These are phyloP conservation scores for Lomentospora prolificans DNA, from an alignment of 2,329 filamentous ascomycete species.

Conservation along the genomic window DNA sequence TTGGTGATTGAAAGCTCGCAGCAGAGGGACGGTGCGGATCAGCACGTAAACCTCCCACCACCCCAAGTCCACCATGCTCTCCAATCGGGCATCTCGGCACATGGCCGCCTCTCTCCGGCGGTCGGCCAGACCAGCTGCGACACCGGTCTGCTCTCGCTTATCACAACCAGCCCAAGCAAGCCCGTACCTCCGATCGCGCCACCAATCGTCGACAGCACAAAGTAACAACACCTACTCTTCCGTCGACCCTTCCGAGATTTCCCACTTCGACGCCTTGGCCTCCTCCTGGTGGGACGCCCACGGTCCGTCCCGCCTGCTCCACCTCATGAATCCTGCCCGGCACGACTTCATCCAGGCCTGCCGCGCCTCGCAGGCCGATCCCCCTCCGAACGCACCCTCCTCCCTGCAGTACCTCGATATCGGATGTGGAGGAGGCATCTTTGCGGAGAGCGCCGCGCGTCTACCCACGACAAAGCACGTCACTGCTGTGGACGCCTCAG, in stretches of 20 bases:
- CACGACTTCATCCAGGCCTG: constrained; percentile 83
- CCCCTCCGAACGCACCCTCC: constrained; percentile 20
- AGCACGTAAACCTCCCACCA: not conserved
- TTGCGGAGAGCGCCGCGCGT: constrained; percentile 77
- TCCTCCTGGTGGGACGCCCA: constrained; percentile 96
- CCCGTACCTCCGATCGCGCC: constrained; percentile 4
- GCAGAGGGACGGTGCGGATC: too few relatives aligned
- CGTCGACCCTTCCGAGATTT: constrained; percentile 81
- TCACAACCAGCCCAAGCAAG: not conserved
- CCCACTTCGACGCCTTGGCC: constrained; percentile 89
- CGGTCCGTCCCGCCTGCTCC: constrained; percentile 81
- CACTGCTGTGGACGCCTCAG: constrained; percentile 68
- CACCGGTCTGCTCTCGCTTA: not conserved
- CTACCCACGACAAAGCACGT: constrained; percentile 53
- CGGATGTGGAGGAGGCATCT: constrained; percentile 93
- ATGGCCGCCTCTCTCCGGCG: constrained; percentile 1
- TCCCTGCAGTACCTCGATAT: constrained; percentile 71
- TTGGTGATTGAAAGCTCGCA: not conserved
- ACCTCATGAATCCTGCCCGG: constrained; percentile 95
- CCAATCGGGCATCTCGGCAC: constrained; percentile 1
- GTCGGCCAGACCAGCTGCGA: not conserved
- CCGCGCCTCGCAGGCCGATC: constrained; percentile 40
- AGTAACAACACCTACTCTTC: constrained; percentile 43
- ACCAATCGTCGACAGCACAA: constrained; percentile 15
- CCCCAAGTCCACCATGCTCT: constrained; percentile 1